Evolutionary conservation across 2,329 filamentous ascomycete genomes (phyloP).

Genomic region (Ceratocystis cacaofunesta): DNA sequence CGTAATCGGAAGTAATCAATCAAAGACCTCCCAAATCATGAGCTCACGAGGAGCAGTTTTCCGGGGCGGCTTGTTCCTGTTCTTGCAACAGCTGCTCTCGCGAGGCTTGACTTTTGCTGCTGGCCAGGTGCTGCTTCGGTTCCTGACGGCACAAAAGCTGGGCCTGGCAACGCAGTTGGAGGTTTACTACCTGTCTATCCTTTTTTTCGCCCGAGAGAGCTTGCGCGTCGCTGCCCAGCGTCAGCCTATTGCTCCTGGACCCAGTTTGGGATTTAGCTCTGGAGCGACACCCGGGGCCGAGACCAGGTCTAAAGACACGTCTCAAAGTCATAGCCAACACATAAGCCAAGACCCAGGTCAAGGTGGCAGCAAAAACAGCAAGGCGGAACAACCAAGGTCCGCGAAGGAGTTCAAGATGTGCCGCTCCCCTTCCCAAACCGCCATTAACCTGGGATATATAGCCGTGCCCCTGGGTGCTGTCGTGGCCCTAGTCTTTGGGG

Average conservation of each 20-base stretch:
- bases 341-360: constrained; percentile 19
- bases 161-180: constrained; percentile 83
- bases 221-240: constrained; percentile 83
- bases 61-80: constrained; percentile 68
- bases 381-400: background rate
- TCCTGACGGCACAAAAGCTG: constrained; percentile 69
- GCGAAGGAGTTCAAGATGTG: background rate
- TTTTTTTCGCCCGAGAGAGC: constrained; percentile 88
- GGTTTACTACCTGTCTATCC: constrained; percentile 78
- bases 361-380: background rate
- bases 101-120: constrained; percentile 77
- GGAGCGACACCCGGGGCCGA: background rate
- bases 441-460: constrained; percentile 79
- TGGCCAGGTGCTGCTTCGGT: constrained; percentile 82
- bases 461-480: constrained; percentile 53
- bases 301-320: constrained; percentile 22
- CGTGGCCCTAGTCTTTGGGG: constrained; percentile 48
- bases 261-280: background rate
- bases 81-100: constrained; percentile 76
- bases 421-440: constrained; percentile 45
- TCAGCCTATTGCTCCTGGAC: constrained; percentile 28
- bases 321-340: constrained; percentile 4
- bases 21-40: background rate
- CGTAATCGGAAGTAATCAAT: background rate
- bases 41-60: constrained; percentile 28